Evolutionary conservation across 371 early-diverging fungal species (phyloP).

Genomic region (Capniomyces stellatus): DNA sequence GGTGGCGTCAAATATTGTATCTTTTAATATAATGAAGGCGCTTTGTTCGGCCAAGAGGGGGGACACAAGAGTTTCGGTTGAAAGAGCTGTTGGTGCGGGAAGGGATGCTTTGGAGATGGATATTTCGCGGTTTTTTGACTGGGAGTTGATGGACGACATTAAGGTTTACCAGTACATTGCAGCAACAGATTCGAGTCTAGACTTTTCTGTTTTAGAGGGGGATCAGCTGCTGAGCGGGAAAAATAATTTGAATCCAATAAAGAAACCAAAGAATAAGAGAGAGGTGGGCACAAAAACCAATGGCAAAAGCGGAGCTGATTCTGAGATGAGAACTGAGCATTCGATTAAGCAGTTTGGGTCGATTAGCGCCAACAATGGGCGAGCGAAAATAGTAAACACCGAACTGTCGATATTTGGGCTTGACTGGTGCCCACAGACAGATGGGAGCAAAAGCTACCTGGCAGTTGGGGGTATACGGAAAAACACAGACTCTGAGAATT

Average conservation of each 20-base stretch:
- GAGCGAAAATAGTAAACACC: not conserved
- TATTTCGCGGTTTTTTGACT: not conserved
- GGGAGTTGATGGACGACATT: not conserved
- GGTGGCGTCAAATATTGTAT: not conserved
- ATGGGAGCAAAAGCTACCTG: not conserved
- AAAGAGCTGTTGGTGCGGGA: not conserved
- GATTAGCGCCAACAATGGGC: not conserved
- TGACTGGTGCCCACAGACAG: conserved; percentile 4
- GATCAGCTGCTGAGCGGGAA: too few relatives aligned
- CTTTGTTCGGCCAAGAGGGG: not conserved
- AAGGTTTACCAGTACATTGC: not conserved
- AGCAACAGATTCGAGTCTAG: not conserved
- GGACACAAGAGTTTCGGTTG: not conserved
- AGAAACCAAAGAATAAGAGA: not conserved
- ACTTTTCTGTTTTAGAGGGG: not conserved
- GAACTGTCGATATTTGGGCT: not conserved
- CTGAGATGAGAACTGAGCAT: not conserved
- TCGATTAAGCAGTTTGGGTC: not conserved
- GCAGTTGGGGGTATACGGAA: conserved; percentile 3
- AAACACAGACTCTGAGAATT: not conserved
- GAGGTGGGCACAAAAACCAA: not conserved
- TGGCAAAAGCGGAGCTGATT: too few relatives aligned
- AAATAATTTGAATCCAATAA: too few relatives aligned
- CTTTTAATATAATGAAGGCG: not conserved
- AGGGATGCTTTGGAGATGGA: not conserved